Base-by-base conservation (phyloP, 441 rosid species). In the Gossypium davidsonii region DNA sequence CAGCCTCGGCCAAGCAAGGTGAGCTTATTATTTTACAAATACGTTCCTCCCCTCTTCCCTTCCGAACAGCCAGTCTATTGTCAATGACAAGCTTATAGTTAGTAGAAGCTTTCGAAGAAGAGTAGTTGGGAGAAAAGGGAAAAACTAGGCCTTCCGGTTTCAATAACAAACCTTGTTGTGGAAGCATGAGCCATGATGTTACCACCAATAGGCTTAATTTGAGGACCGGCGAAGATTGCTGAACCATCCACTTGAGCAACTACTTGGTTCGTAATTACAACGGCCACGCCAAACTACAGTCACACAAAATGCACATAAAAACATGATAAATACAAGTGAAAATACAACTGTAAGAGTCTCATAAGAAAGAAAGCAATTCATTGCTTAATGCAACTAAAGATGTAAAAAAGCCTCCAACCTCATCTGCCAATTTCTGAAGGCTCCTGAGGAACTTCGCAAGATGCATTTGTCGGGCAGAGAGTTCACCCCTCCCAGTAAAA, bases 151-250 rank as follows among this genome's bases (percentile, higher is more conserved):
- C 18, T 14, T 18, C 6, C 6, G 9, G 15, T 44, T 53, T 18
- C 25, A 1, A 23, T 28, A 15, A 62, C 79, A 63, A 53, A 92
- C 99, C 99, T 91, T 68, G 99, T 92, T 61, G 98, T 95, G 57
- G 99, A 90, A 74, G 99, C 98, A 86, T 95, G 97, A 61, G 99
- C 98, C 97, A 95, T 91, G 62, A 95, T 95, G 79, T 92, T 92
- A 46, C 99, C 98, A 69, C 98, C 99, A 26, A 91, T 95, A 14
- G 97, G 99, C 83, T 92, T 92, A 76, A 89, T 85, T 67, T 94
- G 99, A 73, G 99, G 99, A 18, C 99, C 99, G 2, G 93, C 94
- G 55, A 95, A 95, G 64, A 95, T 74, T 58, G 97, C 97, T 59
- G 98, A 91, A 66, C 98, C 98, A 76, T 95, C 99, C 63, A 95